Percentiles rank a stretch among this genome's conserved stretches.
Evolutionary conservation across 1,284 basidiomycete genomes (phyloP).

Genomic region (Cystobasidium pallidum): DNA sequence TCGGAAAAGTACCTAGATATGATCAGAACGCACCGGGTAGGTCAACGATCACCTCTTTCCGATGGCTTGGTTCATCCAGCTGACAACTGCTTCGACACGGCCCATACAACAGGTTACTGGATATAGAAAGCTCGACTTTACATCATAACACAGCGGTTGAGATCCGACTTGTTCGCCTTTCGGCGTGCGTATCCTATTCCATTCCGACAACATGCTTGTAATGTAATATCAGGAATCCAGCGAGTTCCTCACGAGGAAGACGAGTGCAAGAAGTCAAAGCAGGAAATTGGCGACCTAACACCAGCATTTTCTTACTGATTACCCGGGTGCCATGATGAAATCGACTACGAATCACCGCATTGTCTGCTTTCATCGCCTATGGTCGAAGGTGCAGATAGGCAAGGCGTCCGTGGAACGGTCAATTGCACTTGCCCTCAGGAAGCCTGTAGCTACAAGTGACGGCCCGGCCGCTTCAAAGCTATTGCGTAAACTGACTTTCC

Average conservation of each 20-base stretch:
- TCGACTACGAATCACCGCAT: no score
- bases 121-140: constrained; percentile 62
- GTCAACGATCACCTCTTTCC: constrained; percentile 46
- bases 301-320: no score
- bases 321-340: no score
- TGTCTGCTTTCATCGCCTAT: no score
- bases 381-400: no score
- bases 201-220: not conserved
- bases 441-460: no score
- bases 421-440: no score
- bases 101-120: constrained; percentile 65
- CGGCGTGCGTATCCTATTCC: not conserved
- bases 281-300: no score
- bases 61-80: not conserved
- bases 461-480: no score
- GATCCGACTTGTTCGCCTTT: not conserved
- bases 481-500: no score
- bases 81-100: not conserved
- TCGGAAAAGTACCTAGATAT: constrained; percentile 82
- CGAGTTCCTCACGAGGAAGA: not conserved
- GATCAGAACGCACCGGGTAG: constrained; percentile 84
- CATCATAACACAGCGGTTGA: constrained; percentile 12
- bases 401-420: no score
- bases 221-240: not conserved
- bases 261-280: not conserved